Base-by-base conservation (phyloP, 495 filamentous ascomycete species). In the Penicillium canescens region DNA sequence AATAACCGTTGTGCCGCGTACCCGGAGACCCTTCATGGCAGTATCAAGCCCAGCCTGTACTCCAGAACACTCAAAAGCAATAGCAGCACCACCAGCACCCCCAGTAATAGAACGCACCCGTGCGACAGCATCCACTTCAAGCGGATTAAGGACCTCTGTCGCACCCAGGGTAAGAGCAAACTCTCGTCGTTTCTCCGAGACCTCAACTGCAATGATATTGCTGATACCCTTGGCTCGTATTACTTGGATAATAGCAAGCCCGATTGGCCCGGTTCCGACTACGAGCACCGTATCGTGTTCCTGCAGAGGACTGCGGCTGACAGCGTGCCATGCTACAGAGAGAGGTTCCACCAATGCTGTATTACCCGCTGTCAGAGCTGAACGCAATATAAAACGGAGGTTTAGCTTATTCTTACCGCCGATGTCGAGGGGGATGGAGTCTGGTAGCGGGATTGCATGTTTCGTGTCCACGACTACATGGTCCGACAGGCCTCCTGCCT, bases 251-350 rank as follows among this genome's bases (percentile, higher is more conserved):
- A 86, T 72, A 6, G 78, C 71, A n/a, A 88, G 69, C 6, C 85
- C 84, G 38, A 88, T 84, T 0, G 85, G 84, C 0, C 84, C 85
- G 3, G 77, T 83, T 16, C 85, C 85, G 8, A 86, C 60, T 21
- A 89, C 68, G 14, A 88, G 61, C 3, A 76, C 76, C 3, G 70
- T 70, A 46, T 82, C 71, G n/a, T 70, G 69, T 13, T 63, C 51
- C 48, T 84, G 76, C 57, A 83, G 73, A 0, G 77, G 72, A 13
- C 75, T 78, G 39, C 74, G 62, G 14, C 77, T 78, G 37, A 87
- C 78, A n/a, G 82, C 83, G 62, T 88, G 84, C 84, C 84, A 88
- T 47, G 76, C 85, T 4, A 87, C 85, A 9, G 82, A 69, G 0
- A 88, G 68, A 1, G 85, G 85, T 51, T 88, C 85, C 40, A 86